Evolutionary conservation across 1,284 basidiomycete species (phyloP), one percentile per base, ranked within the genome.

Genomic region (Pyrrhoderma noxium): DNA sequence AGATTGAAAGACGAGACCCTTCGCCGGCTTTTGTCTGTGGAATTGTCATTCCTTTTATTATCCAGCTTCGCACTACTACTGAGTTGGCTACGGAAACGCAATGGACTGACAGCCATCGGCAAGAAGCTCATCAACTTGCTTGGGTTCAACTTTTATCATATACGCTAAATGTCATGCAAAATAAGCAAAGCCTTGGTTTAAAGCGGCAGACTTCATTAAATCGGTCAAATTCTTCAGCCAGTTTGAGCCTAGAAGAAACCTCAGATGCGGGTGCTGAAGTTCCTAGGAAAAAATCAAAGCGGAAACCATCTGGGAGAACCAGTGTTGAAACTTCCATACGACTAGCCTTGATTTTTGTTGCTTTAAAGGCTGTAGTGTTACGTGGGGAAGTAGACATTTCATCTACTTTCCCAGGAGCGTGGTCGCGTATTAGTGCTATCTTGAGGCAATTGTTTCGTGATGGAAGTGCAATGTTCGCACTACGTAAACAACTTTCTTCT

Each of bases 81-180:
- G 73, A 78, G 25, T 64, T 79, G 35, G 62, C 66, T 38, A 66
- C 65, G 21, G 69, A 69, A 55, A 73, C 64, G 21, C 65, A 68
- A 35, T 72, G 68, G 61, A 64, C 69, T 1, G 75, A 80, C 47
- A 56, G 68, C 13, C 70, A 67, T 64, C 72, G 73, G 55, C 70
- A 72, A 14, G 66, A 67, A 3, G 65, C 69, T 1, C 70, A 79
- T 56, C 64, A 69, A 7, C 69, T 69, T 36, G 71, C 78, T 3
- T 89, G 86, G 86, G 65, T 82, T 22, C 78, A 83, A 9, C 63
- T 91, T 14, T 65, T 89, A 18, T 71, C 76, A 9, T 83, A 80
- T 53, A 67, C 74, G 0, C 74, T 89, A 60, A 60, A 67, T 3
- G 71, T 74, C 8, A 77, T 75, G 53, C 71, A 72, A 38, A 61